Evolutionary conservation across 2,329 filamentous ascomycete genomes (phyloP), one percentile per base, ranked within the genome.

Genomic region (Ceratocystis eucalypticola): DNA sequence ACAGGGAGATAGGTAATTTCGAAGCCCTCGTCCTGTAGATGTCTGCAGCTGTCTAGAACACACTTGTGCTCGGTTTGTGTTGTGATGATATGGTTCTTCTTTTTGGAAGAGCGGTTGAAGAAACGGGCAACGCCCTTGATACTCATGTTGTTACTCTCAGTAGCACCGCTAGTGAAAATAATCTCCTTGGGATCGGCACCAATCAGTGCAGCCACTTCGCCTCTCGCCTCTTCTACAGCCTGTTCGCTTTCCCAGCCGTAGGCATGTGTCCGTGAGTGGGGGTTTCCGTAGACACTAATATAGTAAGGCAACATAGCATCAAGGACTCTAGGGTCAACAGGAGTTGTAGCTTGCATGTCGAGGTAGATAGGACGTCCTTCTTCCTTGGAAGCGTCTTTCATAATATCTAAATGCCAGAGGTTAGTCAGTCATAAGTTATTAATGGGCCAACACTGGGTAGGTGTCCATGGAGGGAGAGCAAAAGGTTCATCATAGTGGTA

Each of bases 61-160:
- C 94, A 99, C 80, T 99, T 99, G 82, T 99, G 94, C 78, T 99
- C 94, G 0, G 94, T 99, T 79, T 97, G 94, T 48, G 86, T 91
- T 28, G 94, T 99, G 75, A 99, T 91, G 76, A 99, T 91, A 73
- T 99, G 93, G 77, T 99, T 94, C 79, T 89, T 96, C 85, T 97
- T 97, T 84, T 96, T 96, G 72, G 91, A 92, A 1, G 85, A 86
- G 67, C 90, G 85, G 70, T 91, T 91, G 75, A 96, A 96, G 78
- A 99, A 99, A 69, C 93, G 84, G 22, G 94, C 92, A 7, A 99
- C 93, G 70, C 94, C 94, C 79, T 99, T 99, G 79, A 99, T 91
- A 76, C 91, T 96, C 94, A 99, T 99, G 73, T 99, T 99, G 78
- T 99, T 99, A 74, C 91, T 96, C 79, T 99, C 94, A 0, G 94